Conservation (phyloP, 2,329 filamentous ascomycete species). For the Fusarium pseudonygamai region DNA sequence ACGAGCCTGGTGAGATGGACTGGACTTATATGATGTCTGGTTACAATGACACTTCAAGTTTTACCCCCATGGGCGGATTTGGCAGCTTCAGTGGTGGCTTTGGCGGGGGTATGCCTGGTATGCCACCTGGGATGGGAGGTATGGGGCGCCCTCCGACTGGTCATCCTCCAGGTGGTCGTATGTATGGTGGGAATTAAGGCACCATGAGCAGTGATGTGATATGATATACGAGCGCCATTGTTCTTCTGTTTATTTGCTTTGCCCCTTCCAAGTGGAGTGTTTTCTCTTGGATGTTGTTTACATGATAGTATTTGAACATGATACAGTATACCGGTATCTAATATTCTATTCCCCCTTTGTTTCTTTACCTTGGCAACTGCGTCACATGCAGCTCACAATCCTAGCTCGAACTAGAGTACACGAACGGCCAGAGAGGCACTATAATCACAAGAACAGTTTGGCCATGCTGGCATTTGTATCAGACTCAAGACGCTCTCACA, state of each 20-base stretch:
- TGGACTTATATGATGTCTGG: constrained; percentile 59
- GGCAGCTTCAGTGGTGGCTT: constrained; percentile 41
- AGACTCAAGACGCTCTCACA: not conserved
- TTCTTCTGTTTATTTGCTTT: not conserved
- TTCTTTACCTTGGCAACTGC: not conserved
- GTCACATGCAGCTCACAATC: not conserved
- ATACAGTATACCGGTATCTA: not conserved
- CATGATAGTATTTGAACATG: not conserved
- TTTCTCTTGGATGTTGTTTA: not conserved
- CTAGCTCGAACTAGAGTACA: not conserved
- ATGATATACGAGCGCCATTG: not conserved
- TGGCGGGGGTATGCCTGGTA: constrained; percentile 39
- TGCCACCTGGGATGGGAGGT: constrained; percentile 27
- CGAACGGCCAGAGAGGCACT: not conserved
- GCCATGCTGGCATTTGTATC: not conserved
- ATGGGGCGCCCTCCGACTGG: constrained; percentile 23
- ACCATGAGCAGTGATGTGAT: constrained; percentile 3
- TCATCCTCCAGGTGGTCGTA: constrained; percentile 35
- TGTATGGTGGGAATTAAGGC: constrained; percentile 42
- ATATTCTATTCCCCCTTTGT: not conserved
- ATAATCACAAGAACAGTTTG: not conserved
- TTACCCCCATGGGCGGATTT: constrained; percentile 44
- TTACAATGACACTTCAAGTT: constrained; percentile 49
- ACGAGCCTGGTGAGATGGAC: constrained; percentile 55
- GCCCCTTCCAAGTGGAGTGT: not conserved